Base-by-base conservation (phyloP, 805 yeast species). In the Lipomyces yamanashiensis region DNA sequence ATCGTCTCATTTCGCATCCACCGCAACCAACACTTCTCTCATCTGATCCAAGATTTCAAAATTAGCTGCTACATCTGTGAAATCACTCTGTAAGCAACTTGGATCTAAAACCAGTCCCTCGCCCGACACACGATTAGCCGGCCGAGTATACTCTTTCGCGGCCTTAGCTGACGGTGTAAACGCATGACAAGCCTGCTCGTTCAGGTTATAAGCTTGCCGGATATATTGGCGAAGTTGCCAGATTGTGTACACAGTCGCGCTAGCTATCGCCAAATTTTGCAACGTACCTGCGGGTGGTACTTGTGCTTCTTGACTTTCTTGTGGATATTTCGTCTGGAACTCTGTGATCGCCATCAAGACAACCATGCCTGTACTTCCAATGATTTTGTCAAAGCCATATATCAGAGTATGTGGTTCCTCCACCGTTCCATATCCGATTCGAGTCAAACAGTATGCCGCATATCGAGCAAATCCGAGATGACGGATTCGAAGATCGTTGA, bases 401-500 rank as follows among this genome's bases (percentile, higher is more conserved):
- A 84, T 69, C 0, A 86, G 37, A 0, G 76, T 63, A 52, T 81
- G 79, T 0, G 84, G 80, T 57, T 87, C 90, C 60, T 87, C 90
- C 52, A 80, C 71, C 0, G 80, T 76, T 0, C 70, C 67, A 49
- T 85, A 79, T 1, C 75, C 76, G 15, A 81, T 69, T 1, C 71
- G 72, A 0, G 80, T 70, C 7, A 87, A 58, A 63, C 84, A 82
- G 1, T 74, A 60, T 0, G 79, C 73, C 7, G 82, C 55, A 62
- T 77, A 82, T 7, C 72, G 67, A 6, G 76, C 64, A 58, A 72
- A 79, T 40, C 73, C 71, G 15, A 75, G 70, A 28, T 74, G 71
- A 2, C 59, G 45, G 8, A 65, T 0, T 50, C 19, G 7, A 70
- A 51, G 1, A 63, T 56, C 66, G 70, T 12, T 64, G 64, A 58